Evolutionary conservation across 2,329 filamentous ascomycete species (phyloP), one percentile per base, ranked within the genome.

Genomic region (Cryphonectria nitschkei): DNA sequence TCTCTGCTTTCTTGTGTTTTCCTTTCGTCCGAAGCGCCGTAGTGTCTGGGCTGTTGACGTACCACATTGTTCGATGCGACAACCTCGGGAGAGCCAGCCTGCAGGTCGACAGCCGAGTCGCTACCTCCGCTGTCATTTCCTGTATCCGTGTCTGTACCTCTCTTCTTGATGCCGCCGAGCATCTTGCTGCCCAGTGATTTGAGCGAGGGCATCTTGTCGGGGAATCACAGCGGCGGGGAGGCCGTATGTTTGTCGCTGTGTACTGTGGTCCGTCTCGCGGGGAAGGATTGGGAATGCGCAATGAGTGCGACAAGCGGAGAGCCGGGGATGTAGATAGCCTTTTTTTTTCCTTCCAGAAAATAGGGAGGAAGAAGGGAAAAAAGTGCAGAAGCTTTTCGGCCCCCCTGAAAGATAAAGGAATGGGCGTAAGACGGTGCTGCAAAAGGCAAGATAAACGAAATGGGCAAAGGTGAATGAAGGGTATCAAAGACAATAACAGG

Each of bases 21-120:
- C 52, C 65, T 82, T 9, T 11, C 9, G 32, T 39, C 8, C 22
- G 41, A 16, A 43, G 46, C n/a, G 34, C 22, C 34, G 14, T 19
- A 39, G 32, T 22, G 11, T 11, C 41, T 4, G 1, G 16, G 16
- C 22, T 50, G 46, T n/a, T 41, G 13, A 39, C 88, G 79, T 87
- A 93, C 90, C 81, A 93, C 90, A 78, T 85, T 90, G 75, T 88
- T 86, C 67, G 85, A 81, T 61, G 89, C 91, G 76, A 88, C 90
- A 71, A 85, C 88, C 81, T 93, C 92, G 68, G 92, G 92, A 19
- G 88, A 88, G 76, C 91, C 89, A 72, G 83, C 83, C 39, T 78
- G 75, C 61, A 78, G 75, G 73, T 79, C 78, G 67, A 74, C 71
- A 13, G 76, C 74, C 22, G 77, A 69, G 54, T 73, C 73, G 67